phyloP scores from a whole-genome alignment of 257 asterid genomes.

The Jasminum sambac region DNA sequence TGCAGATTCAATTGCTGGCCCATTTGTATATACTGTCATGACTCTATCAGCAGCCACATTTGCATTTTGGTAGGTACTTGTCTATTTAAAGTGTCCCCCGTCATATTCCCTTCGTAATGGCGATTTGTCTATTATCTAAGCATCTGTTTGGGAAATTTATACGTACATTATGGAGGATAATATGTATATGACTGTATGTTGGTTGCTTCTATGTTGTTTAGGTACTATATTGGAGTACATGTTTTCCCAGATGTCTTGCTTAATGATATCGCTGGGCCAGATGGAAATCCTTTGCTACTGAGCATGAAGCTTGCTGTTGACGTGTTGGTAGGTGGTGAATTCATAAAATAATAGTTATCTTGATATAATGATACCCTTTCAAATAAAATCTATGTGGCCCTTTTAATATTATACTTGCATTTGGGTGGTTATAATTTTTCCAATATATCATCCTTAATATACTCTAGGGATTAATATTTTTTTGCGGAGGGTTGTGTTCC shows the following conservation, averaged over 20 bases:
- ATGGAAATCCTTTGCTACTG: slow-evolving; percentile 84
- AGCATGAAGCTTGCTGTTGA: slow-evolving; percentile 98
- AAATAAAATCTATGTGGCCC: slow-evolving; percentile 4
- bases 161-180: neutral
- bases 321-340: slow-evolving; percentile 74
- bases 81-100: slow-evolving; percentile 17
- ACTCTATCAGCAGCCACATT: slow-evolving; percentile 91
- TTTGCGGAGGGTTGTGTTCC: neutral
- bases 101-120: neutral
- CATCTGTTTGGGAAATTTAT: too few species aligned
- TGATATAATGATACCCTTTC: slow-evolving; percentile 8
- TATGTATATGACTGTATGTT: slow-evolving; percentile 28
- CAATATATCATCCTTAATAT: slow-evolving; percentile 3
- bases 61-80: slow-evolving; percentile 78
- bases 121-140: slow-evolving; percentile 8
- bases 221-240: slow-evolving; percentile 80
- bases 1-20: slow-evolving; percentile 98
- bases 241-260: slow-evolving; percentile 87
- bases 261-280: slow-evolving; percentile 97
- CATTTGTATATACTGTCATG: slow-evolving; percentile 91
- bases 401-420: slow-evolving; percentile 1
- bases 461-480: neutral
- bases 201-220: slow-evolving; percentile 30
- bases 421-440: neutral
- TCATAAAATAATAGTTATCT: slow-evolving; percentile 17